These are phyloP conservation scores for Penicillium capsulatum DNA, from an alignment of 2,329 filamentous ascomycete species.

Conservation along the genomic window DNA sequence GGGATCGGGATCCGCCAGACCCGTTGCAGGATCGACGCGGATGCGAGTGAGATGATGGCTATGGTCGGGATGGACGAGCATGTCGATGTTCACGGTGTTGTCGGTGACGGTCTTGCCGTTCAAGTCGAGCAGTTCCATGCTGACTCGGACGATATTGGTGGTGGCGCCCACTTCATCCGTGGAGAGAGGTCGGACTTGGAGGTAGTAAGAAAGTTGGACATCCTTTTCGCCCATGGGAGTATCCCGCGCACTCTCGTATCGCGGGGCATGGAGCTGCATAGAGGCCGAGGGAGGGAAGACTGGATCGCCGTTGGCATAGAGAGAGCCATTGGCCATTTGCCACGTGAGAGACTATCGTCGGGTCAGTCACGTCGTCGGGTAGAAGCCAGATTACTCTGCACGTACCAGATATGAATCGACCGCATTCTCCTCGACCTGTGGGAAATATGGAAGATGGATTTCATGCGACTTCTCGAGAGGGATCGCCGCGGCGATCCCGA, in stretches of 20 bases:
- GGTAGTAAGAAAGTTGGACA: slow-evolving; percentile 21
- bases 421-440: slow-evolving; percentile 5
- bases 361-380: neutral
- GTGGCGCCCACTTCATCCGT: slow-evolving; percentile 12
- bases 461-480: slow-evolving; percentile 12
- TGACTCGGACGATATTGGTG: slow-evolving; percentile 21
- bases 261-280: slow-evolving; percentile 26
- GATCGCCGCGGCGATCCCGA: slow-evolving; percentile 15
- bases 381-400: no score
- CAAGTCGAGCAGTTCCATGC: slow-evolving; percentile 23
- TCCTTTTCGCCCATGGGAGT: slow-evolving; percentile 6
- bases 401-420: slow-evolving; percentile 17
- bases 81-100: slow-evolving; percentile 27
- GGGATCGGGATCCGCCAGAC: slow-evolving; percentile 5
- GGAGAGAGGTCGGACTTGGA: slow-evolving; percentile 24
- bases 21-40: slow-evolving; percentile 15
- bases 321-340: slow-evolving; percentile 24
- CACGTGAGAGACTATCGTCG: slow-evolving; percentile 24
- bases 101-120: slow-evolving; percentile 25
- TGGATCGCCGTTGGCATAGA: slow-evolving; percentile 28
- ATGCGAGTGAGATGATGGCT: slow-evolving; percentile 27
- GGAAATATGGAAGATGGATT: slow-evolving; percentile 20
- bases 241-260: slow-evolving; percentile 13
- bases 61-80: slow-evolving; percentile 24
- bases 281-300: slow-evolving; percentile 28